A percentile compares a stretch with the other conserved stretches of the same genome.
Conservation (phyloP, 1,284 basidiomycete species). For the Naganishia liquefaciens region DNA sequence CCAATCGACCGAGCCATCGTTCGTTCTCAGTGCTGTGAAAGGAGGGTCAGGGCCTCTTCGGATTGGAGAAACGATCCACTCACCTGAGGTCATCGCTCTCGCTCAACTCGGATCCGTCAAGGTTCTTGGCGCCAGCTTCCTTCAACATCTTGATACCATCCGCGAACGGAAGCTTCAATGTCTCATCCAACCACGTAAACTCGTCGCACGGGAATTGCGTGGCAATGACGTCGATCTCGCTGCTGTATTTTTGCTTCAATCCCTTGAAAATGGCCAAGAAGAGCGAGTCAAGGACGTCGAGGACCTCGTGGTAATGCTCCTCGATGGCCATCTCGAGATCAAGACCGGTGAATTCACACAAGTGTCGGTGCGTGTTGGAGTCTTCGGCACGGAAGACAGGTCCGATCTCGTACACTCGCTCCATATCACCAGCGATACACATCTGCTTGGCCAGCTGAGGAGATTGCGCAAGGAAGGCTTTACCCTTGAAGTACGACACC, state of each 20-base stretch:
- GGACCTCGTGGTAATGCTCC: slow-evolving; percentile 58
- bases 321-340: slow-evolving; percentile 61
- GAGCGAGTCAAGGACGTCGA: slow-evolving; percentile 51
- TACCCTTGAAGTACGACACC: slow-evolving; percentile 95
- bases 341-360: slow-evolving; percentile 61
- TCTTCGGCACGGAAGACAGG: slow-evolving; percentile 59
- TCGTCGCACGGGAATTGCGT: slow-evolving; percentile 55
- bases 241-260: slow-evolving; percentile 52
- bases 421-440: slow-evolving; percentile 60
- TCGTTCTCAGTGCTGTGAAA: slow-evolving; percentile 61
- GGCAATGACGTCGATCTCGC: slow-evolving; percentile 56
- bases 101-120: slow-evolving; percentile 60
- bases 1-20: slow-evolving; percentile 82
- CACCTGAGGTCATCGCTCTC: slow-evolving; percentile 84
- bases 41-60: neutral
- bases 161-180: slow-evolving; percentile 51
- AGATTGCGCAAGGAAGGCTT: slow-evolving; percentile 60
- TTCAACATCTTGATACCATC: slow-evolving; percentile 56
- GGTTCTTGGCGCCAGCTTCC: slow-evolving; percentile 58
- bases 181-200: slow-evolving; percentile 45
- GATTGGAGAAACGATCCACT: slow-evolving; percentile 38
- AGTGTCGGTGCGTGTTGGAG: slow-evolving; percentile 60
- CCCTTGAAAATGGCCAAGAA: slow-evolving; percentile 53
- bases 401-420: slow-evolving; percentile 56
- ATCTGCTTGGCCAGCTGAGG: slow-evolving; percentile 61